These are phyloP conservation scores for Astrephomene gubernaculifera DNA, from an alignment of 139 green algal species.

Conservation along the genomic window DNA sequence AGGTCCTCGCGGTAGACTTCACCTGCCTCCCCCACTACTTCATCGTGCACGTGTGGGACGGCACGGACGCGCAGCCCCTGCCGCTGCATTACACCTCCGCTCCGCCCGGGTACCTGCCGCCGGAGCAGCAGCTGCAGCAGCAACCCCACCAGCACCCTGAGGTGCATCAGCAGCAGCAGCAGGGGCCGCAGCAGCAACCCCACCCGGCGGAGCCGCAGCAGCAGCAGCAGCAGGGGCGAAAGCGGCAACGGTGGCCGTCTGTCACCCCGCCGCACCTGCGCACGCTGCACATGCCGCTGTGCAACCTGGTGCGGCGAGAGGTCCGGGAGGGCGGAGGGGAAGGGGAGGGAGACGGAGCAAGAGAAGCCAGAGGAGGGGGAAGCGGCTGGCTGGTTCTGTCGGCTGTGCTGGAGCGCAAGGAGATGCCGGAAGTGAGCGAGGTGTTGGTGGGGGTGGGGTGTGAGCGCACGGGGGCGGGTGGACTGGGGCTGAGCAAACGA, in stretches of 20 bases:
- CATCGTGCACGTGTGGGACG: constrained; percentile 36
- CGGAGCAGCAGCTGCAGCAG: background rate
- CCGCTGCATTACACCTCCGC: background rate
- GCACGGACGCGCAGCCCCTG: background rate
- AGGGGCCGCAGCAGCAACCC: background rate
- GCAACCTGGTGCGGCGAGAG: background rate
- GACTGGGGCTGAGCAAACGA: background rate
- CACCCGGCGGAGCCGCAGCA: no score
- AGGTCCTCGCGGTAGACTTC: constrained; percentile 38
- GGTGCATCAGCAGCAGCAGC: background rate
- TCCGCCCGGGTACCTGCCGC: background rate
- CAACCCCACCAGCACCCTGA: background rate
- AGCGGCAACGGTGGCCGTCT: background rate
- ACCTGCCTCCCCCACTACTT: background rate
- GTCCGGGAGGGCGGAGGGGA: background rate
- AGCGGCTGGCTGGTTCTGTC: constrained; percentile 17
- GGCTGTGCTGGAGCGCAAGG: background rate
- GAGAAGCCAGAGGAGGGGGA: background rate
- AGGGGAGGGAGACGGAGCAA: background rate
- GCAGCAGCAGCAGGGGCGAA: background rate
- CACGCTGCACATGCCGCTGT: constrained; percentile 1
- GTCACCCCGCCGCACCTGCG: background rate
- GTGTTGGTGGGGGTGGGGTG: background rate
- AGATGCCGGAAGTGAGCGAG: constrained; percentile 33
- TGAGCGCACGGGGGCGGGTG: background rate